These are phyloP conservation scores for Peronospora belbahrii DNA, from an alignment of 352 stramenopile genomes.

Conservation along the genomic window DNA sequence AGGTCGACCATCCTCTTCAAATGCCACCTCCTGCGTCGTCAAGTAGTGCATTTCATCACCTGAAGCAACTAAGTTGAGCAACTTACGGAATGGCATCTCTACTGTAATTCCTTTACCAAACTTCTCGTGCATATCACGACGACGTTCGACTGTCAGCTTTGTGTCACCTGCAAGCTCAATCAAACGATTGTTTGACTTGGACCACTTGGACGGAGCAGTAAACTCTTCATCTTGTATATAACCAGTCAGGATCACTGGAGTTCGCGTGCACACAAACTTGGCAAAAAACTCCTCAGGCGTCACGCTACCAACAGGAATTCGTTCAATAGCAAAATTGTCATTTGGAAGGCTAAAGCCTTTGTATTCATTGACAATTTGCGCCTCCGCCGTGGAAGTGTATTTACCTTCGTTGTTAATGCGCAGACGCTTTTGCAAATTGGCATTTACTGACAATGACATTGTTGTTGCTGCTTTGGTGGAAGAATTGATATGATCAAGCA, in stretches of 20 bases:
- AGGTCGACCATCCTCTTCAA: conserved; percentile 64
- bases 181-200: conserved; percentile 53
- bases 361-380: conserved; percentile 46
- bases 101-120: conserved; percentile 85
- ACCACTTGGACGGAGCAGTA: conserved; percentile 58
- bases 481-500: conserved; percentile 13
- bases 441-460: not conserved
- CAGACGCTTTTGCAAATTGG: conserved; percentile 34
- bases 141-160: conserved; percentile 72
- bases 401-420: conserved; percentile 25
- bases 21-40: conserved; percentile 86
- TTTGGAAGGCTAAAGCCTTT: conserved; percentile 40
- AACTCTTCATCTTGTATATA: conserved; percentile 54
- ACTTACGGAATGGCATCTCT: conserved; percentile 67
- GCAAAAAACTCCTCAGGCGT: conserved; percentile 71
- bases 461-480: conserved; percentile 5
- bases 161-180: conserved; percentile 49
- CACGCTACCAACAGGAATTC: conserved; percentile 41
- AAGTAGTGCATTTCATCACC: conserved; percentile 82
- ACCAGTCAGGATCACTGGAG: conserved; percentile 68
- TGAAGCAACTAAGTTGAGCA: conserved; percentile 60
- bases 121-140: conserved; percentile 48
- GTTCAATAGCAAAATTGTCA: conserved; percentile 41
- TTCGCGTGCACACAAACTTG: conserved; percentile 68
- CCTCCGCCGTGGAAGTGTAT: conserved; percentile 9